A percentile compares a stretch with the other conserved stretches of the same genome.
These are phyloP conservation scores for Tetrahymena thermophila DNA, from an alignment of 73 alveolate genomes.

Conservation along the genomic window DNA sequence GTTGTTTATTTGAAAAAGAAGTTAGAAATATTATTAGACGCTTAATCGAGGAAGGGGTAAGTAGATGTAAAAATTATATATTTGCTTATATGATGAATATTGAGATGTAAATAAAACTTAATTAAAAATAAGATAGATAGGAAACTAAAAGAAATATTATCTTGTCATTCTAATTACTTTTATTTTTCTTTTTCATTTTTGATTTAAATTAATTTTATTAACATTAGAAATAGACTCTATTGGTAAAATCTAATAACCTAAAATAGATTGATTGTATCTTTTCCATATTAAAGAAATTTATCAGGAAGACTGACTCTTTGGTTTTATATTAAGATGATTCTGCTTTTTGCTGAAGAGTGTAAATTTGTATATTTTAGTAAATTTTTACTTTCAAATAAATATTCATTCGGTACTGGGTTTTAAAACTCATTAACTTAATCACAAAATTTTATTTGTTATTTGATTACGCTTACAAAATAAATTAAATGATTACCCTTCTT, in stretches of 20 bases:
- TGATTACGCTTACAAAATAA: background rate
- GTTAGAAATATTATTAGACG: background rate
- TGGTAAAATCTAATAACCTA: background rate
- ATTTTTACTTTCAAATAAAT: too few relatives aligned
- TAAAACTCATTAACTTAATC: background rate
- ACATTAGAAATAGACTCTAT: background rate
- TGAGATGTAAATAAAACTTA: background rate
- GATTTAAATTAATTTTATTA: too few relatives aligned
- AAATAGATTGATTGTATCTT: background rate
- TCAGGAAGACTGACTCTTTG: background rate
- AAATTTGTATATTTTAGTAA: background rate
- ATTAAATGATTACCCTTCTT: background rate
- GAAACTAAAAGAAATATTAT: background rate
- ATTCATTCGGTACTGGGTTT: background rate
- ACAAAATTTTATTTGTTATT: too few relatives aligned
- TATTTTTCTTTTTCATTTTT: background rate
- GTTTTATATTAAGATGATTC: too few relatives aligned
- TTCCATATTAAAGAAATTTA: background rate
- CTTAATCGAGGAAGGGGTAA: background rate
- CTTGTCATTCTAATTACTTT: background rate
- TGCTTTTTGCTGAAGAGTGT: background rate
- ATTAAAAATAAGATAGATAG: background rate
- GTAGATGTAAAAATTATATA: background rate
- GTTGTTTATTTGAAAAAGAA: background rate
- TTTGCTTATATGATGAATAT: background rate